These are phyloP conservation scores for Onygena corvina DNA, from an alignment of 2,329 filamentous ascomycete species.

Conservation along the genomic window DNA sequence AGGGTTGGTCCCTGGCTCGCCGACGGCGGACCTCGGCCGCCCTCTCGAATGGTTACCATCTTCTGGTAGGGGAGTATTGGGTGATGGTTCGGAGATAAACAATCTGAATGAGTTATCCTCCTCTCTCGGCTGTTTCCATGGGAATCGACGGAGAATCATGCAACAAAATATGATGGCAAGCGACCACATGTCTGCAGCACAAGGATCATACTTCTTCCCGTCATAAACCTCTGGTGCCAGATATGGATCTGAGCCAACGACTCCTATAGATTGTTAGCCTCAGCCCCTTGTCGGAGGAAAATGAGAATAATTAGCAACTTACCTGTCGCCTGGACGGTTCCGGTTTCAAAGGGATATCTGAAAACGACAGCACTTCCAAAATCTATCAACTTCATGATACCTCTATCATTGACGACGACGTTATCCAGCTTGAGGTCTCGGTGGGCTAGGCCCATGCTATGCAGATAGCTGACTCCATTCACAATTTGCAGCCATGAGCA, in stretches of 20 bases:
- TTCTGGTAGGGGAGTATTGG: constrained; percentile 44
- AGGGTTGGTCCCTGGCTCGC: constrained; percentile 19
- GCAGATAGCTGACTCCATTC: constrained; percentile 85
- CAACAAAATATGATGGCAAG: constrained; percentile 97
- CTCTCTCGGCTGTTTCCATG: constrained; percentile 87
- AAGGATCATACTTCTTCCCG: constrained; percentile 81
- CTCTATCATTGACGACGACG: constrained; percentile 87
- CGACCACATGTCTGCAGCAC: constrained; percentile 94
- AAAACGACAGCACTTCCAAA: constrained; percentile 97
- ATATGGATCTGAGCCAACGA: constrained; percentile 85
- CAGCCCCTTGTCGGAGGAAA: not conserved
- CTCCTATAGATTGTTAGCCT: constrained; percentile 38
- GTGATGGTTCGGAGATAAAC: constrained; percentile 74
- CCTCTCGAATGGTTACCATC: constrained; percentile 16
- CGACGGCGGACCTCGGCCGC: constrained; percentile 27
- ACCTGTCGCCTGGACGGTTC: constrained; percentile 71
- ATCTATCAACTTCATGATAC: constrained; percentile 99
- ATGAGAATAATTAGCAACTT: constrained; percentile 27
- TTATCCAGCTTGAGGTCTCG: constrained; percentile 95
- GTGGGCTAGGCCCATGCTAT: constrained; percentile 89
- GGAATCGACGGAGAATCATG: constrained; percentile 90
- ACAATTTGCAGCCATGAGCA: constrained; percentile 92
- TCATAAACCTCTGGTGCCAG: constrained; percentile 95
- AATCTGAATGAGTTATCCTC: constrained; percentile 92
- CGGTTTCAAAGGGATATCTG: constrained; percentile 90